Base-by-base conservation (phyloP, 164 flowering plant species). In the Stephania japonica region DNA sequence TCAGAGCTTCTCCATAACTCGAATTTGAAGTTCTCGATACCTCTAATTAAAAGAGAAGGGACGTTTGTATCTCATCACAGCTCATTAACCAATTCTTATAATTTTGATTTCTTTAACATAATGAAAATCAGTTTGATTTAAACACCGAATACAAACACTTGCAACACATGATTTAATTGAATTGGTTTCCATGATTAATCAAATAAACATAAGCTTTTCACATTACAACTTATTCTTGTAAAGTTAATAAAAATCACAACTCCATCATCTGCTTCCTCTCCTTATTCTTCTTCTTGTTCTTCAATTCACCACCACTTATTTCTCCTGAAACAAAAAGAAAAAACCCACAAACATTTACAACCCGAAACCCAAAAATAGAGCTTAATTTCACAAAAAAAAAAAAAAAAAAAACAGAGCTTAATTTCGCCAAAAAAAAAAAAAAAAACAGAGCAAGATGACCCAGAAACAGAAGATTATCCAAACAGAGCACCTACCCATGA, bases 401-500 rank as follows among this genome's bases (percentile, higher is more conserved):
- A n/a, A 16, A 10, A 49, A 49, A 49, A 49, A 49, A 16, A n/a
- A 47, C 38, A 0, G 38, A 32, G 38, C 38, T 32, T 32, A 47
- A 16, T 3, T 47, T 47, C 13, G 0, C 53, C 53, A 47, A 12
- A 47, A 47, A 47, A 32, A 49, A 32, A 49, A 16, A 10, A 49
- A 49, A 49, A 49, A 49, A 16, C 14, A 16, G 63, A 10, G 18
- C n/a, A 19, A 0, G 23, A n/a, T n/a, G n/a, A n/a, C n/a, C n/a
- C n/a, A n/a, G n/a, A n/a, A 56, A 56, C 8, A 56, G 23, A 56
- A 6, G n/a, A 56, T 56, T 56, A 1, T 56, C 7, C n/a, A 21
- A 19, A 47, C 7, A 56, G n/a, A 56, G 63, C n/a, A 56, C 63
- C 24, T 56, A 56, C 63, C 63, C 63, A 50, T 38, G 73, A 70